phyloP scores from a whole-genome alignment of 768 basidiomycete species.

The Chlorophyllum brunneum region DNA sequence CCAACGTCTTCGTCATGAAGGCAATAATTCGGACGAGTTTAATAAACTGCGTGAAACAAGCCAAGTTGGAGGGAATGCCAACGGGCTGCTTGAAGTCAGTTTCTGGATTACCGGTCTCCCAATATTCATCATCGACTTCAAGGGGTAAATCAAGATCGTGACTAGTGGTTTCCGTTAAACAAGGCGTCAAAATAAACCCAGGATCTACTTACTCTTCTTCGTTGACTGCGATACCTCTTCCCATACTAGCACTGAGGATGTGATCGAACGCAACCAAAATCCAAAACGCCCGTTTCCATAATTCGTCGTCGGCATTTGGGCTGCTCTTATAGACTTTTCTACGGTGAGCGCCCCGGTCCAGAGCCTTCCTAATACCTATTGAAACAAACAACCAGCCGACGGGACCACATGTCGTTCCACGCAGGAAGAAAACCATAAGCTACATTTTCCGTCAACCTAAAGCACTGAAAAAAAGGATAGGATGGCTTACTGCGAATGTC shows the following conservation, averaged over 20 bases:
- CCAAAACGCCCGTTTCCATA: slow-evolving; percentile 83
- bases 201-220: slow-evolving; percentile 59
- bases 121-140: slow-evolving; percentile 81
- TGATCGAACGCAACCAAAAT: slow-evolving; percentile 60
- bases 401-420: slow-evolving; percentile 44
- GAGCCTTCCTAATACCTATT: slow-evolving; percentile 56
- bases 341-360: slow-evolving; percentile 77
- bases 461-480: not conserved
- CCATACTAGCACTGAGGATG: slow-evolving; percentile 46
- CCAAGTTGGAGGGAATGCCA: slow-evolving; percentile 50
- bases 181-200: not conserved
- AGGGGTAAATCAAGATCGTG: slow-evolving; percentile 81
- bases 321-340: slow-evolving; percentile 48
- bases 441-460: slow-evolving; percentile 19
- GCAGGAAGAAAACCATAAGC: slow-evolving; percentile 54
- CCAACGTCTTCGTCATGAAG: slow-evolving; percentile 66
- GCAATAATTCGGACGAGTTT: slow-evolving; percentile 68
- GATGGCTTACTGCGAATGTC: slow-evolving; percentile 27
- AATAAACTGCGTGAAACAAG: slow-evolving; percentile 62
- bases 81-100: slow-evolving; percentile 65
- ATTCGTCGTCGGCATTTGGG: slow-evolving; percentile 55
- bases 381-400: slow-evolving; percentile 53
- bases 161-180: slow-evolving; percentile 36
- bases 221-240: slow-evolving; percentile 50
- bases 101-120: slow-evolving; percentile 50